Conservation (phyloP, 768 basidiomycete genomes). For the Peribolospora baueri region DNA sequence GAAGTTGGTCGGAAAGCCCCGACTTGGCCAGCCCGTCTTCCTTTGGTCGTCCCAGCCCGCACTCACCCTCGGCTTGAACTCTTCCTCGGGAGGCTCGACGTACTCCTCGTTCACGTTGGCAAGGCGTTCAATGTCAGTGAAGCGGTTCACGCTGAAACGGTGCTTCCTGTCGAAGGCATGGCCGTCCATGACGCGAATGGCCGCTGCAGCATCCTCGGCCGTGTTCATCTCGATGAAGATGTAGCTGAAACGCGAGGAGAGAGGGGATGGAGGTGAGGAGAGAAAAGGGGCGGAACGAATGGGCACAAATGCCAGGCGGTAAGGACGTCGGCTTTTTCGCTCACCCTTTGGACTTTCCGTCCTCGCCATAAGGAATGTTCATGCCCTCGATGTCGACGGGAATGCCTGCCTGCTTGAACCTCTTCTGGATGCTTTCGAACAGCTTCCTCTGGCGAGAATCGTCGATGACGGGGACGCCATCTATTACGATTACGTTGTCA, state of each 20-base stretch:
- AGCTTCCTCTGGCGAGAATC: conserved; percentile 60
- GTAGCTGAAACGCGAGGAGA: conserved; percentile 28
- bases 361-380: conserved; percentile 62
- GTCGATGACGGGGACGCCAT: conserved; percentile 62
- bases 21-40: neutral
- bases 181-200: conserved; percentile 41
- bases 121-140: conserved; percentile 64
- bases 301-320: conserved; percentile 8
- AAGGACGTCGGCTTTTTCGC: conserved; percentile 11
- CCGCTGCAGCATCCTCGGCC: conserved; percentile 43
- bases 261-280: conserved; percentile 2
- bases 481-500: conserved; percentile 77
- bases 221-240: conserved; percentile 57
- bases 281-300: conserved; percentile 11
- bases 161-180: conserved; percentile 72
- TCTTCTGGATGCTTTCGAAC: conserved; percentile 52
- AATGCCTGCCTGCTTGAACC: conserved; percentile 59
- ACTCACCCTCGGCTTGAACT: conserved; percentile 47
- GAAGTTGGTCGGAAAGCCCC: neutral
- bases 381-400: conserved; percentile 52
- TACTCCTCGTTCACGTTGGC: conserved; percentile 53
- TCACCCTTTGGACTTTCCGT: conserved; percentile 79
- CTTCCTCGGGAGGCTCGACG: conserved; percentile 44
- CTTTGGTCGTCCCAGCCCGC: neutral
- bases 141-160: conserved; percentile 59